Conservation (phyloP, 2,329 filamentous ascomycete species). For the Colletotrichum acutatum region DNA sequence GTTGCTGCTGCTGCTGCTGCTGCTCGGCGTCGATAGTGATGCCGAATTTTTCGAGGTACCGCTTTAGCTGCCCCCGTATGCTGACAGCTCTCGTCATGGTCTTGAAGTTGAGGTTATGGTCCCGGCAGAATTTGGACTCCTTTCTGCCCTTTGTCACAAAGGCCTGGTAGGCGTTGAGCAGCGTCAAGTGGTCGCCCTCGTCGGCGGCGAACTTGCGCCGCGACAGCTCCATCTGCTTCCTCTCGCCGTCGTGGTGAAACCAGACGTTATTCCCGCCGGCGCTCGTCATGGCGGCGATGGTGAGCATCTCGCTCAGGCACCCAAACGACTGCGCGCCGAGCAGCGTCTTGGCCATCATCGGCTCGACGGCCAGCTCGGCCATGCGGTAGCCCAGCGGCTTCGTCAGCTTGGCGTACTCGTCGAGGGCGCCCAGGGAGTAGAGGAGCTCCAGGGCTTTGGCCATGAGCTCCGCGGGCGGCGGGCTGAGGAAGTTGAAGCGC, state of each 20-base stretch:
- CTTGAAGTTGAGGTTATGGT: constrained; percentile 89
- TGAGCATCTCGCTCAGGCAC: constrained; percentile 87
- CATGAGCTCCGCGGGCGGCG: constrained; percentile 87
- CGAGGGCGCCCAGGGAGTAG: constrained; percentile 86
- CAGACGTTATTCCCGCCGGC: constrained; percentile 84
- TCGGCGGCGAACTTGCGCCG: constrained; percentile 88
- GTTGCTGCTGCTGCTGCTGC: neutral
- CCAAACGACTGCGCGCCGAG: constrained; percentile 79
- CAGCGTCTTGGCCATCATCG: constrained; percentile 93
- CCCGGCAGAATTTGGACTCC: constrained; percentile 86
- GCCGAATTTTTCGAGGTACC: constrained; percentile 88
- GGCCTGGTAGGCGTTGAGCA: constrained; percentile 92
- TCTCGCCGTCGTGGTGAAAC: constrained; percentile 82
- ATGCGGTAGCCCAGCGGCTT: constrained; percentile 88
- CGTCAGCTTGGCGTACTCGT: constrained; percentile 91
- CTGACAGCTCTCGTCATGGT: constrained; percentile 84
- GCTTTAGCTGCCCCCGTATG: constrained; percentile 85
- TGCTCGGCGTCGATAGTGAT: constrained; percentile 75
- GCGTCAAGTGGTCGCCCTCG: constrained; percentile 92
- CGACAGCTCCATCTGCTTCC: constrained; percentile 78
- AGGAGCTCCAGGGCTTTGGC: constrained; percentile 88
- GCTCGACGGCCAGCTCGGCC: constrained; percentile 92
- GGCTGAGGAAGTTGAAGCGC: constrained; percentile 87
- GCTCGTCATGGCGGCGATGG: constrained; percentile 94
- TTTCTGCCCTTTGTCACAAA: constrained; percentile 87